A percentile compares a stretch with the other conserved stretches of the same genome.
phyloP scores from a whole-genome alignment of 768 basidiomycete genomes.

The Mrakia hoshinonis region DNA sequence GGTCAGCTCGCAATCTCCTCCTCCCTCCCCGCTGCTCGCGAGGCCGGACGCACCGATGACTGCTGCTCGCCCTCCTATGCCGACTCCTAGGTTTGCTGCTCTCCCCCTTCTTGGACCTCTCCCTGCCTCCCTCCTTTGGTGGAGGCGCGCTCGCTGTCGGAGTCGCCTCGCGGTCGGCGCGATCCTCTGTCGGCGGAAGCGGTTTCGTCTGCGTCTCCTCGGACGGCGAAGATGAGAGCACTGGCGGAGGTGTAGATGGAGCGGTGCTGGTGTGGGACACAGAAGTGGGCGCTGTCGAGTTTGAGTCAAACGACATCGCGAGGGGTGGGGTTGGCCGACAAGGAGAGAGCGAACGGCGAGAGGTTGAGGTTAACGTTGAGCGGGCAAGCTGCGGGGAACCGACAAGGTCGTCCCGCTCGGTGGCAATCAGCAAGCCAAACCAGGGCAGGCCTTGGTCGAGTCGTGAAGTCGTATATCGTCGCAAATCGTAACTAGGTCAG shows the following conservation, averaged over 20 bases:
- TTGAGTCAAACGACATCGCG: neutral
- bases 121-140: neutral
- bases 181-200: neutral
- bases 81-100: neutral
- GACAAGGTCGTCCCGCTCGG: too few relatives aligned
- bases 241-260: neutral
- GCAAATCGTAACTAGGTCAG: too few relatives aligned
- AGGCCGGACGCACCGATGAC: neutral
- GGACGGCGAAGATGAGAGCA: neutral
- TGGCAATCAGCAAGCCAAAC: too few relatives aligned
- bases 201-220: neutral
- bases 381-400: too few relatives aligned
- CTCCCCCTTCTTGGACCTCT: neutral
- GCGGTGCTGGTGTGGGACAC: neutral
- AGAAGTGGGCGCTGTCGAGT: neutral
- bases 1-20: neutral
- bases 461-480: too few relatives aligned
- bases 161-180: neutral
- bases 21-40: too few relatives aligned
- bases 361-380: too few relatives aligned
- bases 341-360: too few relatives aligned
- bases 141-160: neutral
- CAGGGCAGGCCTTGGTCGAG: too few relatives aligned
- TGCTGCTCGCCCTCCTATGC: slow-evolving; percentile 15
- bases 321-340: too few relatives aligned